phyloP scores from a whole-genome alignment of 2,329 filamentous ascomycete genomes.

The Tolypocladium cylindrosporum region DNA sequence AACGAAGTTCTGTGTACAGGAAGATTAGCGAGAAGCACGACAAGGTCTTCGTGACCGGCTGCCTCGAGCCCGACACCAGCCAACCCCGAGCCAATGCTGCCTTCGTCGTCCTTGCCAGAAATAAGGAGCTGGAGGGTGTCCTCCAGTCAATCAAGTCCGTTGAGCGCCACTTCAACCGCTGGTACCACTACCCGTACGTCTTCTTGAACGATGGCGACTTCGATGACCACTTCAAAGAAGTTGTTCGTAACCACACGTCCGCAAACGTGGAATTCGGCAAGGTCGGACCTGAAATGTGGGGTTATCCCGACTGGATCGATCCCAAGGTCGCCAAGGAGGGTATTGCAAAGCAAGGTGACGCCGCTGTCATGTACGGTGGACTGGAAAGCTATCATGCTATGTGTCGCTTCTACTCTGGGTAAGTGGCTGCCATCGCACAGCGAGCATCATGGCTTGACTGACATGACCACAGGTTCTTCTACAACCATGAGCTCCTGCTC shows the following conservation, averaged over 20 bases:
- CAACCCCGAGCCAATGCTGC: constrained; percentile 83
- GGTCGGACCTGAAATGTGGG: constrained; percentile 87
- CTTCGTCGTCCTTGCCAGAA: constrained; percentile 89
- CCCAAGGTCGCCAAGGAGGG: constrained; percentile 89
- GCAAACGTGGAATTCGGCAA: constrained; percentile 83
- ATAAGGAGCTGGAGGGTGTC: constrained; percentile 93
- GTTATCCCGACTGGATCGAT: constrained; percentile 94
- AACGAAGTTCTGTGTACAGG: constrained; percentile 33
- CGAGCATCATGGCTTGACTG: constrained; percentile 7
- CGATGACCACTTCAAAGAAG: constrained; percentile 86
- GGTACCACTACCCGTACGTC: constrained; percentile 97
- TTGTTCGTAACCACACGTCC: constrained; percentile 83
- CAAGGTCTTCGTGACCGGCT: constrained; percentile 90
- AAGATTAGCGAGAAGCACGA: constrained; percentile 97
- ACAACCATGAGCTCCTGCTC: constrained; percentile 85
- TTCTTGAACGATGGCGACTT: constrained; percentile 98
- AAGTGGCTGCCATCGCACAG: constrained; percentile 20
- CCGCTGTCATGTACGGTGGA: constrained; percentile 97
- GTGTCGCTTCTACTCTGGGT: constrained; percentile 99
- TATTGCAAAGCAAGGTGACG: constrained; percentile 91
- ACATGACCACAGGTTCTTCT: constrained; percentile 62
- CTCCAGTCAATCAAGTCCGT: constrained; percentile 96
- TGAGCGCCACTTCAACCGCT: constrained; percentile 96
- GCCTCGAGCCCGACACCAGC: constrained; percentile 68
- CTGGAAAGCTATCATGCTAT: constrained; percentile 99